Percentiles rank a stretch among this genome's conserved stretches.
Conservation (phyloP, 2,329 filamentous ascomycete species). For the Emergomyces orientalis region DNA sequence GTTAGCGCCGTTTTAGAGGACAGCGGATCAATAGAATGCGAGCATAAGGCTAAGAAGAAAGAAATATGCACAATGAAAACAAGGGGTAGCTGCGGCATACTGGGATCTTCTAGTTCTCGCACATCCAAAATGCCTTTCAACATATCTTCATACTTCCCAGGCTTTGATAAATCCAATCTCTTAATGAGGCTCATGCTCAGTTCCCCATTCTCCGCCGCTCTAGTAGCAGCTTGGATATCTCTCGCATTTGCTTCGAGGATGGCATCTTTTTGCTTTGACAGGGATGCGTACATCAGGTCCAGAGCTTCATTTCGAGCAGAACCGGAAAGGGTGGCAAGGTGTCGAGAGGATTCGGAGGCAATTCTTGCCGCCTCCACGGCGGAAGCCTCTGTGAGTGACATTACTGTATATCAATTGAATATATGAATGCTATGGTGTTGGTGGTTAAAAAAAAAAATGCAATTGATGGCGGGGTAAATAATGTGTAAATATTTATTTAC, state of each 20-base stretch:
- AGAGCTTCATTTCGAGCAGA: slow-evolving; percentile 74
- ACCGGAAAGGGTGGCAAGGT: slow-evolving; percentile 68
- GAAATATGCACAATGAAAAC: neutral
- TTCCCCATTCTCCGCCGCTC: slow-evolving; percentile 63
- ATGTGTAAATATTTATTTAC: neutral
- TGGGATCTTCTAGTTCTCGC: slow-evolving; percentile 70
- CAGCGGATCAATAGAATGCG: neutral
- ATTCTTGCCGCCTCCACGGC: slow-evolving; percentile 66
- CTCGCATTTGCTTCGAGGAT: slow-evolving; percentile 81
- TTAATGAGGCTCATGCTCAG: slow-evolving; percentile 78
- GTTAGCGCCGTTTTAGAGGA: slow-evolving; percentile 13
- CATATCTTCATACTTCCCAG: slow-evolving; percentile 97
- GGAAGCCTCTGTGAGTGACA: slow-evolving; percentile 84
- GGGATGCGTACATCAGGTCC: slow-evolving; percentile 69
- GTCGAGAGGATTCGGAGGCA: slow-evolving; percentile 72
- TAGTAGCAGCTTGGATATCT: slow-evolving; percentile 66
- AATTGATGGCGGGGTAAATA: neutral
- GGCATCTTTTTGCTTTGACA: slow-evolving; percentile 57
- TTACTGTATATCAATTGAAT: slow-evolving; percentile 29
- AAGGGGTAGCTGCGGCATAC: slow-evolving; percentile 44
- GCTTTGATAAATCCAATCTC: slow-evolving; percentile 72
- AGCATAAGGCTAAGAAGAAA: neutral
- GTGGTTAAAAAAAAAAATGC: neutral
- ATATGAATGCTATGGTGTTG: neutral
- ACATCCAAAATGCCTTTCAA: slow-evolving; percentile 89